Base-by-base conservation (phyloP, 202 grass and related monocot species). In the Eragrostis tef region DNA sequence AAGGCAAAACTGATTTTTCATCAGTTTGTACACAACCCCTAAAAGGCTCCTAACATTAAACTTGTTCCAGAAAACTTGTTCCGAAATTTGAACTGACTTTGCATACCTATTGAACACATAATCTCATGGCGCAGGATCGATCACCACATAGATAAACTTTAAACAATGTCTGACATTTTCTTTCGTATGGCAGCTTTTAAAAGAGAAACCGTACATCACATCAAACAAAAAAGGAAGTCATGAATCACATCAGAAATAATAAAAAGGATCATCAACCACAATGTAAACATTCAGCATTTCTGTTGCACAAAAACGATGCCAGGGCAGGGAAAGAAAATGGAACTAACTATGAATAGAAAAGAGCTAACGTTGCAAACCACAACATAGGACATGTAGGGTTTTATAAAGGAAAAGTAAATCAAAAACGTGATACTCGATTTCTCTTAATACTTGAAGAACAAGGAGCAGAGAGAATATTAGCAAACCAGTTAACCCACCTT, bases 401-500 rank as follows among this genome's bases (percentile, higher is more conserved):
- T 83, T 44, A 43, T 64, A 22, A 6, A 43, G 6, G 7, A 29
- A 31, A 77, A 66, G 2, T 50, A 49, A 25, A 50, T 6, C 3
- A 77, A 71, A 70, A 42, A 4, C 17, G 61, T 1, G 24, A 22
- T 42, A 12, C 48, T 41, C 6, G 64, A n/a, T 14, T 24, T n/a
- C 21, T 64, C 46, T 17, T 41, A 46, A 74, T 74, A 14, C 59
- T 83, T 27, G 19, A 73, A 82, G 45, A 27, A 63, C 29, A 22
- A 53, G 45, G 64, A 74, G 17, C 12, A 72, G 56, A 45, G 51
- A 72, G 13, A 61, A 51, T 41, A 61, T 26, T 27, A 82, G 49
- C 8, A 67, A 52, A 57, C 24, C 34, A 70, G 19, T 26, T 48
- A 70, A 21, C 17, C 42, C 25, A 70, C 42, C 41, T 60, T 50